Conservation (phyloP, 2,329 filamentous ascomycete species). For the Exutisphaerella laricina region DNA sequence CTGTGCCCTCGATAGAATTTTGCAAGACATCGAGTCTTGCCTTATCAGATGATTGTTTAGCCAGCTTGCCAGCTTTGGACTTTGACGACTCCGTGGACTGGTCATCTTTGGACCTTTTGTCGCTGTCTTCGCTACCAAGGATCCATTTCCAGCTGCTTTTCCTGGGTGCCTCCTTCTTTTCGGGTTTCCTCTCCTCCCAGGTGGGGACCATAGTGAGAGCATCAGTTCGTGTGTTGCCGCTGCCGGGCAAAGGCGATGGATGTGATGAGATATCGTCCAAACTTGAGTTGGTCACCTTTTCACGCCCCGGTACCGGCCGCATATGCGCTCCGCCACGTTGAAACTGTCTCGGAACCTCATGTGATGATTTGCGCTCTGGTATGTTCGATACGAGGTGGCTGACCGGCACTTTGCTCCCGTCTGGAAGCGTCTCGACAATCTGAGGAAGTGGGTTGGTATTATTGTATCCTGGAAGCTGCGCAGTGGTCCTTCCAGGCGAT, state of each 20-base stretch:
- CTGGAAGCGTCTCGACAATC: slow-evolving; percentile 56
- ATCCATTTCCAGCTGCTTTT: slow-evolving; percentile 88
- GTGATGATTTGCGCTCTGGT: slow-evolving; percentile 48
- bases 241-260: slow-evolving; percentile 65
- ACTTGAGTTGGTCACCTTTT: slow-evolving; percentile 36
- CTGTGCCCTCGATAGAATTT: slow-evolving; percentile 67
- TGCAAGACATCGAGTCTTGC: slow-evolving; percentile 81
- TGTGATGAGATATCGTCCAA: slow-evolving; percentile 61
- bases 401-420: slow-evolving; percentile 31
- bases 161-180: slow-evolving; percentile 58
- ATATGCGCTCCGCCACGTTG: slow-evolving; percentile 33
- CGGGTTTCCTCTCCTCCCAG: slow-evolving; percentile 65
- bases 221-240: slow-evolving; percentile 63
- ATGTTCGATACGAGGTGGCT: slow-evolving; percentile 29
- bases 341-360: slow-evolving; percentile 29
- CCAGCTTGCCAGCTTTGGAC: slow-evolving; percentile 49
- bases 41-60: slow-evolving; percentile 61
- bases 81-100: slow-evolving; percentile 32
- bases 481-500: slow-evolving; percentile 52
- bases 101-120: slow-evolving; percentile 55
- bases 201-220: slow-evolving; percentile 76
- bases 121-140: slow-evolving; percentile 62
- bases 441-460: slow-evolving; percentile 47
- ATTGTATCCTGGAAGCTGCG: slow-evolving; percentile 45
- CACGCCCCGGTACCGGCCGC: slow-evolving; percentile 32